Base-by-base conservation (phyloP, 345 rosid genomes). In the Combretum micranthum region DNA sequence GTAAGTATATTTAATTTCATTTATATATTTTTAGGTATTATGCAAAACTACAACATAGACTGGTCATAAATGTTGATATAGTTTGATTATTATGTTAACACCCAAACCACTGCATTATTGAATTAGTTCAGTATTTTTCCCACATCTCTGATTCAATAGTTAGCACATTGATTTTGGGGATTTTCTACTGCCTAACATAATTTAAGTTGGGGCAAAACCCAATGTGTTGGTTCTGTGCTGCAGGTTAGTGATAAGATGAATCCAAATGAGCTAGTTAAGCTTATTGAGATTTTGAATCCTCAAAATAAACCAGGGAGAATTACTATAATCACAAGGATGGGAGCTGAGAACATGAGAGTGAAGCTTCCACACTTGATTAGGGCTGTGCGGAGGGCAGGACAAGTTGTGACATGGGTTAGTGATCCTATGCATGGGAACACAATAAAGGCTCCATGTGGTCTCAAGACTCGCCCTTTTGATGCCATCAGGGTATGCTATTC, bases 371-470 rank as follows among this genome's bases (percentile, higher is more conserved):
- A 89, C 78, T 70, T 89, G 59, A 84, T 89, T 12, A 72, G 95
- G 72, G 95, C 90, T 18, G 92, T 86, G 15, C 82, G 90, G 15
- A 50, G 82, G 10, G 84, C 92, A 17, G 95, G 97, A 49, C 95
- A 76, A 64, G 86, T 86, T 65, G 95, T 86, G 64, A 86, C 95
- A 18, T 89, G 97, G 95, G 92, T 89, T 64, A 86, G 95, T 65
- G 97, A 89, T 72, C 97, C 97, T 50, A 86, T 89, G 97, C 97
- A 89, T 47, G 96, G 96, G 58, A 89, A 89, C 87, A 89, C 96
- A 69, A 86, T 89, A 50, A 89, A 89, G 77, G 95, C 95, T 71
- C 97, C 97, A n/a, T 84, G 89, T 12, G 97, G 97, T 65, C 86
- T 89, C 57, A 89, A 89, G 77, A 89, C 95, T 64, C 92, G 97